Base-by-base conservation (phyloP, 176 grass and related monocot species). In the Rhipidocladum racemiflorum region DNA sequence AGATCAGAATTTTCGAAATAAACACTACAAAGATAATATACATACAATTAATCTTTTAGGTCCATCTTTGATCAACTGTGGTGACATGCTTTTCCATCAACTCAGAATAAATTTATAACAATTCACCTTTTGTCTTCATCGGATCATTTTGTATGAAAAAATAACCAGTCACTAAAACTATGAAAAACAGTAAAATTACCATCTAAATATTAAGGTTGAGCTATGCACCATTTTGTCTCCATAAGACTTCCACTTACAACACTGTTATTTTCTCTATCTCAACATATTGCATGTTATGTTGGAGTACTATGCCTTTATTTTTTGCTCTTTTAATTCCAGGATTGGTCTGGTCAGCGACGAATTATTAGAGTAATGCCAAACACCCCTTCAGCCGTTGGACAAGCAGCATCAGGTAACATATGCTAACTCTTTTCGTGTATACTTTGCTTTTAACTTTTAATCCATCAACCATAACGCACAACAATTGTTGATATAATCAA, bases 301-400 rank as follows among this genome's bases (percentile, higher is more conserved):
- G 61, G 2, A 59, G n/a, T 78, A 29, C 9, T 56, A 55, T 61
- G 24, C 0, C 43, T 18, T 13, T 3, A 56, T 9, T 24, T 65
- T 49, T 53, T 9, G 13, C 29, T 44, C 68, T 70, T 86, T 36
- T 61, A 44, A 68, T 84, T 72, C 2, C 83, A 99, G 97, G 97
- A 91, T 53, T 99, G 97, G 93, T 91, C 97, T 61, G 97, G 97
- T 61, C 93, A 93, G 76, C 87, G 48, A 32, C 74, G 97, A 63
- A 86, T 99, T 85, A 99, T 99, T 78, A 99, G 97, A 85, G 92
- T 99, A 27, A 99, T 99, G 97, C 97, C 97, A 42, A 99, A 99
- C 87, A 99, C 97, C 3, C 93, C 97, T 85, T 88, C 97, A 75
- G 97, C 93, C 75, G 93, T 99, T 59, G 93, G 97, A 50, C 76